phyloP scores from a whole-genome alignment of 108 stramenopile species.

The Cyclotella sp. region DNA sequence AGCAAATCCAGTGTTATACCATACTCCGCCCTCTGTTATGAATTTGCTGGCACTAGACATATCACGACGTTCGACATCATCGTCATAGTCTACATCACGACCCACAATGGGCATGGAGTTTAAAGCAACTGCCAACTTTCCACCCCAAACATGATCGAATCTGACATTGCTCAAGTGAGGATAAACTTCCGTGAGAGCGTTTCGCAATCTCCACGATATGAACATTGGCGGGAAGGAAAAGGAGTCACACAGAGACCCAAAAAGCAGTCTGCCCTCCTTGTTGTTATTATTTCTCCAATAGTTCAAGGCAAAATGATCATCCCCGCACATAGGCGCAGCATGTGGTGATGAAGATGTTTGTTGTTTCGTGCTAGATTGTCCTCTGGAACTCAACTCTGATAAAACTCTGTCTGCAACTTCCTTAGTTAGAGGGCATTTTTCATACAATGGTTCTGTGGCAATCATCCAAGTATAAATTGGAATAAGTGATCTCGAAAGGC shows the following conservation, averaged over 20 bases:
- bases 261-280: conserved; percentile 29
- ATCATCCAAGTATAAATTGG: conserved; percentile 52
- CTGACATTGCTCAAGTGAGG: conserved; percentile 36
- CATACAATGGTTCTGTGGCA: conserved; percentile 36
- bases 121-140: conserved; percentile 35
- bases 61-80: background rate
- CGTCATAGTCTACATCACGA: conserved; percentile 40
- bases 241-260: conserved; percentile 44
- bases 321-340: conserved; percentile 37
- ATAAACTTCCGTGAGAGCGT: conserved; percentile 40
- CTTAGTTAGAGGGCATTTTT: conserved; percentile 29
- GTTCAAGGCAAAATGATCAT: conserved; percentile 48
- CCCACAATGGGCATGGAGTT: conserved; percentile 47
- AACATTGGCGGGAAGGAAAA: conserved; percentile 26
- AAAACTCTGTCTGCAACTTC: conserved; percentile 6
- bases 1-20: conserved; percentile 47
- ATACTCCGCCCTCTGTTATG: conserved; percentile 30
- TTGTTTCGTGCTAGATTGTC: background rate
- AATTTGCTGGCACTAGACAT: background rate
- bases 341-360: too few species aligned
- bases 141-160: conserved; percentile 44
- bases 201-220: conserved; percentile 37
- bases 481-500: conserved; percentile 33
- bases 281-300: conserved; percentile 43
- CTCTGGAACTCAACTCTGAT: background rate